Conservation (phyloP, 208 protist species). For the Lotmaria passim region DNA sequence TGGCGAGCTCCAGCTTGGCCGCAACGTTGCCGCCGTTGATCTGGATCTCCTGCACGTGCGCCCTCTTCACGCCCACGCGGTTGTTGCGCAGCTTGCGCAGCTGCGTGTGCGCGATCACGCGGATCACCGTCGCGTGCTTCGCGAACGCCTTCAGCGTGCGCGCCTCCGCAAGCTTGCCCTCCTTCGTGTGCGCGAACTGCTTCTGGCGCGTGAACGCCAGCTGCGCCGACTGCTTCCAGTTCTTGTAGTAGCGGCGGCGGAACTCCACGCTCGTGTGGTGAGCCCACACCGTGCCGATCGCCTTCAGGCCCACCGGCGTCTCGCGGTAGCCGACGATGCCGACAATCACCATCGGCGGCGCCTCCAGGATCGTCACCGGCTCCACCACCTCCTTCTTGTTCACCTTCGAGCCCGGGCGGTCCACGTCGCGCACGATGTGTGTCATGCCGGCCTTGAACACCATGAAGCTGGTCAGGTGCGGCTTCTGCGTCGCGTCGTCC, state of each 20-base stretch:
- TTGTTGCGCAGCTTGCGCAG: too few relatives aligned
- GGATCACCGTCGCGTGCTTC: too few relatives aligned
- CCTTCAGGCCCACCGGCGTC: slow-evolving; percentile 96
- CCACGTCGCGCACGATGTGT: slow-evolving; percentile 98
- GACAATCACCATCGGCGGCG: slow-evolving; percentile 98
- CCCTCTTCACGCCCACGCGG: too few relatives aligned
- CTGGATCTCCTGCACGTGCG: too few relatives aligned
- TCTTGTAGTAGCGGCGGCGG: slow-evolving; percentile 99
- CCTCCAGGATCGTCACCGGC: slow-evolving; percentile 98
- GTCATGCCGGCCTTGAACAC: slow-evolving; percentile 99
- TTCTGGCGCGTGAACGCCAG: slow-evolving; percentile 98
- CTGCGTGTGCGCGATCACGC: too few relatives aligned
- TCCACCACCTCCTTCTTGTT: slow-evolving; percentile 99
- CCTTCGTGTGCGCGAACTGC: too few relatives aligned
- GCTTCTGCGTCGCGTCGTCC: slow-evolving; percentile 93
- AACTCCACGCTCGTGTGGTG: slow-evolving; percentile 95
- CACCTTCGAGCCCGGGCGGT: slow-evolving; percentile 95
- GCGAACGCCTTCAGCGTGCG: too few relatives aligned
- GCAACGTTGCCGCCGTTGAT: too few relatives aligned
- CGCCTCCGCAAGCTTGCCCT: too few relatives aligned
- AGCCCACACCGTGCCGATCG: slow-evolving; percentile 98
- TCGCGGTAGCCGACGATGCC: slow-evolving; percentile 99
- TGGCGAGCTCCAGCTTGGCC: too few relatives aligned
- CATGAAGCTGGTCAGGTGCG: slow-evolving; percentile 98
- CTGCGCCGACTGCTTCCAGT: slow-evolving; percentile 98